Conservation (phyloP, 495 filamentous ascomycete species). For the Xanthoparmelia taractica region DNA sequence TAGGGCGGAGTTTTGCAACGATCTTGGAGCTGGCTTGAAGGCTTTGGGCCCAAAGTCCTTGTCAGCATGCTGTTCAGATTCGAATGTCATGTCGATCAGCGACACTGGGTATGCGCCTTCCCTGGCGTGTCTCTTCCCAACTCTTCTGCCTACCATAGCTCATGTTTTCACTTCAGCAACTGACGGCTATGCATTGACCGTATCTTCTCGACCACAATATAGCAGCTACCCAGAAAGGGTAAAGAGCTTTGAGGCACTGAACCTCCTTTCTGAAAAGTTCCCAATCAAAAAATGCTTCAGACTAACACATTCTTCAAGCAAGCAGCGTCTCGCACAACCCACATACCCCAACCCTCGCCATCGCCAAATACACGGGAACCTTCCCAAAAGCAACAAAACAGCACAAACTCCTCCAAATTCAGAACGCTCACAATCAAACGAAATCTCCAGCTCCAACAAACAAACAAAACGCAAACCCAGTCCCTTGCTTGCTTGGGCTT, state of each 20-base stretch:
- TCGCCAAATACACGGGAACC: background rate
- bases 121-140: background rate
- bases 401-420: too few species aligned
- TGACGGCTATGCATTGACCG: background rate
- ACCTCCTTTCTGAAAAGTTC: background rate
- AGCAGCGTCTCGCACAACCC: background rate
- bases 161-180: background rate
- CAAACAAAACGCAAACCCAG: too few species aligned
- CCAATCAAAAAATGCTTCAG: background rate
- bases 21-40: background rate
- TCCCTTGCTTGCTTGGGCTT: too few species aligned
- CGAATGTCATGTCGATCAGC: too few species aligned
- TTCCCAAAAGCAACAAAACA: background rate
- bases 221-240: background rate
- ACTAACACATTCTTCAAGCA: background rate
- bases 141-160: background rate
- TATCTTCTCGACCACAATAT: background rate
- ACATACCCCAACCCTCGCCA: too few species aligned
- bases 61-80: too few species aligned
- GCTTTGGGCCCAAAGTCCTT: background rate
- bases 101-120: too few species aligned
- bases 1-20: background rate
- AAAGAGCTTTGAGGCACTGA: background rate
- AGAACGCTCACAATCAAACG: too few species aligned
- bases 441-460: too few species aligned